Evolutionary conservation across 805 yeast species (phyloP).

Genomic region (Sporopachydermia lactativora): DNA sequence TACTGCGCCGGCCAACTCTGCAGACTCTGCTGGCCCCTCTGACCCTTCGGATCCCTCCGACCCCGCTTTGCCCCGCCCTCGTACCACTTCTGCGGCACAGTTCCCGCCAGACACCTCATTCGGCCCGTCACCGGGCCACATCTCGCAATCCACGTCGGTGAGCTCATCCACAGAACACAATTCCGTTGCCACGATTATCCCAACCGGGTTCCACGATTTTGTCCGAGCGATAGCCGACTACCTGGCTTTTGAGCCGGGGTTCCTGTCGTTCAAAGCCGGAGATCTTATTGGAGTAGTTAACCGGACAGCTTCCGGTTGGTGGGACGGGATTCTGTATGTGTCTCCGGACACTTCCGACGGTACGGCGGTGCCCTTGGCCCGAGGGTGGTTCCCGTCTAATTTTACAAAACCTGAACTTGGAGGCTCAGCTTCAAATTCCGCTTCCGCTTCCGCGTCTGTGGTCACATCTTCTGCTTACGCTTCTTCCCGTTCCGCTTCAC

Average conservation of each 20-base stretch:
- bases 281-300: constrained; percentile 59
- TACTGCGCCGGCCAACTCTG: no score
- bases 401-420: constrained; percentile 34
- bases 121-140: no score
- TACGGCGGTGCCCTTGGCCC: constrained; percentile 18
- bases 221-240: background rate
- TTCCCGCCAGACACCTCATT: no score
- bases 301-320: constrained; percentile 62
- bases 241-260: constrained; percentile 8
- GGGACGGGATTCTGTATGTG: constrained; percentile 55
- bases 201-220: background rate
- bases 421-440: no score
- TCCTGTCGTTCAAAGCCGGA: constrained; percentile 42
- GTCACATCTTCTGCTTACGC: background rate
- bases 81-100: no score
- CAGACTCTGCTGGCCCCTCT: no score
- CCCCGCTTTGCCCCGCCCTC: no score
- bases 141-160: no score
- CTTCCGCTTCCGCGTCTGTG: background rate
- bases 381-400: constrained; percentile 82
- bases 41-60: no score
- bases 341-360: constrained; percentile 20
- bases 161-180: no score
- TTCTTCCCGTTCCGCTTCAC: background rate
- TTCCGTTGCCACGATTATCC: no score